Evolutionary conservation across 2,329 filamentous ascomycete species (phyloP).

Genomic region (Sporothrix schenckii): DNA sequence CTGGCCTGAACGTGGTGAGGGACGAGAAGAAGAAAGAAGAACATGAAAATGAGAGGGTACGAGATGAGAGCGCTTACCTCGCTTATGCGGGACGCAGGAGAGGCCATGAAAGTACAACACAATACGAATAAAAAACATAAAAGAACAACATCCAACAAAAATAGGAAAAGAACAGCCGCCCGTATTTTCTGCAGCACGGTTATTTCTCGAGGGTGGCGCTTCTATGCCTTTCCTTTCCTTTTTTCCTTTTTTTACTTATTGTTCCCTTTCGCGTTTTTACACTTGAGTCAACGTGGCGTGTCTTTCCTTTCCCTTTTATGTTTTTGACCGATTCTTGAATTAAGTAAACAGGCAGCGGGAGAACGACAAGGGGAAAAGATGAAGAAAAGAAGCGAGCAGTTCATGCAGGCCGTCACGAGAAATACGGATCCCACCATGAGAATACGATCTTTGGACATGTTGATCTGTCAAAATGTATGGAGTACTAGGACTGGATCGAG

Average conservation of each 20-base stretch:
- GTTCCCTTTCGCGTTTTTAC: not conserved
- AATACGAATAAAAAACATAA: not conserved
- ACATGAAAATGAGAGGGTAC: not conserved
- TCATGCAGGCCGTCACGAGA: not conserved
- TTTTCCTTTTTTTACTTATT: not conserved
- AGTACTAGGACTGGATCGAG: too few species aligned
- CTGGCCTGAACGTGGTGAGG: not conserved
- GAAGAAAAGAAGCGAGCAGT: not conserved
- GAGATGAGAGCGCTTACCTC: not conserved
- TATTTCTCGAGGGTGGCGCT: not conserved
- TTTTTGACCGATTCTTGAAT: not conserved
- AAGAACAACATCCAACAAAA: not conserved
- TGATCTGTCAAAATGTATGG: too few species aligned
- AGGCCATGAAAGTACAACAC: too few species aligned
- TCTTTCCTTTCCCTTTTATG: too few species aligned
- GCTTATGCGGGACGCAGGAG: conserved; percentile 22
- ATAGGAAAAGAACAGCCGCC: not conserved
- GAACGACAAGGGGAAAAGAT: not conserved
- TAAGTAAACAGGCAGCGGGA: too few species aligned
- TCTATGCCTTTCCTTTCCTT: not conserved
- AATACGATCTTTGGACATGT: not conserved
- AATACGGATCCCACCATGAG: not conserved
- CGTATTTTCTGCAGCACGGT: not conserved
- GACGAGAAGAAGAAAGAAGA: not conserved
- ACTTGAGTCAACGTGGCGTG: too few species aligned